Conservation (phyloP, 495 filamentous ascomycete species). For the Amphirosellinia nigrospora region DNA sequence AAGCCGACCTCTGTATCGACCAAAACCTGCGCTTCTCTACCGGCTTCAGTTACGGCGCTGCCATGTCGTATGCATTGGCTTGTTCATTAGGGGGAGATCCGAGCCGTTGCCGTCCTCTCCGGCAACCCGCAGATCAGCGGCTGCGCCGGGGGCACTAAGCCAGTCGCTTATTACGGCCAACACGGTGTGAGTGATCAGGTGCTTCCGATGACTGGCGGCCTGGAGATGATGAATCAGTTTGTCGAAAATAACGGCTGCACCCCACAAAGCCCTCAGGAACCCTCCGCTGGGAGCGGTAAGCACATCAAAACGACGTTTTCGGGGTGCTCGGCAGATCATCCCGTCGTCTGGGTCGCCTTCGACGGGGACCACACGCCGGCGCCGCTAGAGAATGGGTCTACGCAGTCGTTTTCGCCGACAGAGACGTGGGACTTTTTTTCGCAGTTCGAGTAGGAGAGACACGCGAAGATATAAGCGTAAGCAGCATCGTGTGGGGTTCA, state of each 20-base stretch:
- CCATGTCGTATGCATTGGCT: slow-evolving; percentile 55
- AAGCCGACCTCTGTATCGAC: slow-evolving; percentile 54
- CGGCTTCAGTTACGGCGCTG: slow-evolving; percentile 58
- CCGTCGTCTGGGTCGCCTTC: slow-evolving; percentile 37
- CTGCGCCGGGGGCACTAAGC: slow-evolving; percentile 45
- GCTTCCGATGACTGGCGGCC: slow-evolving; percentile 44
- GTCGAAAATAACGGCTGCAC: slow-evolving; percentile 48
- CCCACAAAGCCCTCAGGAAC: slow-evolving; percentile 31
- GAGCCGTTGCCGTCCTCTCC: slow-evolving; percentile 53
- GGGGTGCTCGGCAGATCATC: slow-evolving; percentile 38
- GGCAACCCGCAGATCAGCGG: slow-evolving; percentile 47
- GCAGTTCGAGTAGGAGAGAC: slow-evolving; percentile 35
- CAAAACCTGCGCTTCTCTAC: slow-evolving; percentile 51
- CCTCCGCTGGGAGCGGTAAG: slow-evolving; percentile 34
- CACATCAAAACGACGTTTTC: slow-evolving; percentile 40
- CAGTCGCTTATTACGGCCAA: slow-evolving; percentile 53
- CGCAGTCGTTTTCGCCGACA: slow-evolving; percentile 35
- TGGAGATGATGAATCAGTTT: slow-evolving; percentile 47
- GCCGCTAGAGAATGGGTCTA: slow-evolving; percentile 34
- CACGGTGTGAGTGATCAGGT: slow-evolving; percentile 50
- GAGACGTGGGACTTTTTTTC: slow-evolving; percentile 47
- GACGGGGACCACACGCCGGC: slow-evolving; percentile 38
- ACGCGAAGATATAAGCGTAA: neutral
- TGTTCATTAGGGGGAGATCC: slow-evolving; percentile 49
- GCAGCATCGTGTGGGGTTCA: neutral